Evolutionary conservation across 1,284 basidiomycete species (phyloP).

Genomic region (Mycosarcoma maydis): DNA sequence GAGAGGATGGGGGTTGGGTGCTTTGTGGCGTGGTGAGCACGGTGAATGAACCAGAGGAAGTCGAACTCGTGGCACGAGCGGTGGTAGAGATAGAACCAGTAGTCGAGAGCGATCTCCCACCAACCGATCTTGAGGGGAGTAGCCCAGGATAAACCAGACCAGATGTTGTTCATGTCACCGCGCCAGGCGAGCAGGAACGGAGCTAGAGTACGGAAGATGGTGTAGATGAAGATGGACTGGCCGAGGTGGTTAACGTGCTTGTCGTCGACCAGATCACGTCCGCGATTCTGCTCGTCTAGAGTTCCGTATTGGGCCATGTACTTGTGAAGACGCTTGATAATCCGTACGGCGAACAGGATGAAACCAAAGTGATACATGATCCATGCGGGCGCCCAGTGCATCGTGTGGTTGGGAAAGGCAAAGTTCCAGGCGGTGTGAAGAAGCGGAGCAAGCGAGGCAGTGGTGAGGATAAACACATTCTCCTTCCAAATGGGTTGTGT

Average conservation of each 20-base stretch:
- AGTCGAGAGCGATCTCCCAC: constrained; percentile 60
- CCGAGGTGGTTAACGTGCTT: constrained; percentile 63
- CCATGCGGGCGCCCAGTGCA: constrained; percentile 59
- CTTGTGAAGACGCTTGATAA: constrained; percentile 54
- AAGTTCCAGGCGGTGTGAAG: constrained; percentile 53
- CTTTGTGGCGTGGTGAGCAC: constrained; percentile 59
- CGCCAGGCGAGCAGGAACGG: constrained; percentile 60
- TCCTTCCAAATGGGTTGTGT: constrained; percentile 53
- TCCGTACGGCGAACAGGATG: constrained; percentile 49
- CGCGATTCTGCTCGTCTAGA: constrained; percentile 63
- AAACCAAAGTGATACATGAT: constrained; percentile 55
- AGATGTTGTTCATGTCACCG: constrained; percentile 56
- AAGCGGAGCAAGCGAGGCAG: constrained; percentile 42
- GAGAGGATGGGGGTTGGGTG: constrained; percentile 59
- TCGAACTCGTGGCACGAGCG: constrained; percentile 56
- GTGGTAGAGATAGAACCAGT: constrained; percentile 63
- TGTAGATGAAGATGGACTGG: constrained; percentile 62
- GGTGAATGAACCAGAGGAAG: constrained; percentile 53
- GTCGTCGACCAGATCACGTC: constrained; percentile 62
- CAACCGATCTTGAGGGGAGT: constrained; percentile 58
- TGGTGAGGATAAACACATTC: constrained; percentile 55
- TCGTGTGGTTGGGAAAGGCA: constrained; percentile 48
- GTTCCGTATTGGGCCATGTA: constrained; percentile 57
- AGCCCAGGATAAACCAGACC: constrained; percentile 49
- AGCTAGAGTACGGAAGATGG: constrained; percentile 58